Evolutionary conservation across 352 stramenopile genomes (phyloP).

Genomic region (Phytophthora aleatoria): DNA sequence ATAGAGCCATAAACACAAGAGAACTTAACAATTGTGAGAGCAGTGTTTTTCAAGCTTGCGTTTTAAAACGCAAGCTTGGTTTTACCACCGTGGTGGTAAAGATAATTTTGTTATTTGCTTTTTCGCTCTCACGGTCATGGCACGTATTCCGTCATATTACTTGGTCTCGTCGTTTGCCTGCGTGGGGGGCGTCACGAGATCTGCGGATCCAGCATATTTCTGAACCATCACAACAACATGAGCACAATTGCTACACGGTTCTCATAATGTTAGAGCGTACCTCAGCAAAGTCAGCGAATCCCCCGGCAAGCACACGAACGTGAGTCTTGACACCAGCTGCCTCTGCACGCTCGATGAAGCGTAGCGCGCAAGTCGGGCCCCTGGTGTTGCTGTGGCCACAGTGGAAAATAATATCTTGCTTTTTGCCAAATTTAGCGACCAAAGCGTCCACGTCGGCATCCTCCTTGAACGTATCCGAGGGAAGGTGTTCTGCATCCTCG

Average conservation of each 20-base stretch:
- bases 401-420: conserved; percentile 46
- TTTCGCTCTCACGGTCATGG: too few species aligned
- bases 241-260: not conserved
- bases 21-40: too few species aligned
- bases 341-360: conserved; percentile 34
- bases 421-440: conserved; percentile 30
- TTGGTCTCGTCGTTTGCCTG: not conserved
- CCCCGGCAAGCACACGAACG: conserved; percentile 30
- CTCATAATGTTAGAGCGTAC: not conserved
- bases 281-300: conserved; percentile 34
- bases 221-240: not conserved
- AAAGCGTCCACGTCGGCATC: conserved; percentile 43
- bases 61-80: too few species aligned
- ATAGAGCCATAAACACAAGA: too few species aligned
- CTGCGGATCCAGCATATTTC: conserved; percentile 1
- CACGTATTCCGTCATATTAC: not conserved
- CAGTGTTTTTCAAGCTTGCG: too few species aligned
- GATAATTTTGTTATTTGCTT: too few species aligned
- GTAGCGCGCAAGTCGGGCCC: conserved; percentile 42
- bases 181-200: conserved; percentile 2
- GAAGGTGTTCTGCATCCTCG: conserved; percentile 36
- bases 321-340: conserved; percentile 25
- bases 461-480: conserved; percentile 37
- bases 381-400: conserved; percentile 43
- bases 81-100: too few species aligned